Conservation (phyloP, 139 green algal species). For the Dunaliella primolecta region DNA sequence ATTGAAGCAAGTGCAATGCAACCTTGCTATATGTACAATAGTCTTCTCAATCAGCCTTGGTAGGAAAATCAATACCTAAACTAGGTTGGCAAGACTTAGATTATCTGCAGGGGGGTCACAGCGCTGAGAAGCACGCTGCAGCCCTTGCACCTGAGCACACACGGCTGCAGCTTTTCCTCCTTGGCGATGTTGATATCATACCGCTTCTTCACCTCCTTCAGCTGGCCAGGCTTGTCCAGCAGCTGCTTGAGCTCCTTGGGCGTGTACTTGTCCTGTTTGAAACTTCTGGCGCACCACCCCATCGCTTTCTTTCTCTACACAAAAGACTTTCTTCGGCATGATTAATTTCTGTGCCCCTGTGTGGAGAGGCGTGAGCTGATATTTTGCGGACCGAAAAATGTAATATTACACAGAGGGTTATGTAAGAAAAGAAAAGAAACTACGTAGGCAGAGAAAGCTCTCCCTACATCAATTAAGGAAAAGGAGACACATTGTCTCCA, state of each 20-base stretch:
- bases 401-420: not conserved
- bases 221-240: not conserved
- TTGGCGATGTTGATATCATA: not conserved
- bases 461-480: too few relatives aligned
- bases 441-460: too few relatives aligned
- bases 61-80: not conserved
- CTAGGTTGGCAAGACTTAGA: not conserved
- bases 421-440: too few relatives aligned
- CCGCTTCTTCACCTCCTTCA: not conserved
- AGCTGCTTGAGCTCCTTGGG: not conserved
- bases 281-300: not conserved
- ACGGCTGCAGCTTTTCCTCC: not conserved
- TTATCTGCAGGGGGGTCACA: not conserved
- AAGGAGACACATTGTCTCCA: too few relatives aligned
- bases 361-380: not conserved
- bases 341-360: not conserved
- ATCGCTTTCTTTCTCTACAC: not conserved
- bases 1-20: too few relatives aligned
- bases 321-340: not conserved
- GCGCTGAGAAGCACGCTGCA: not conserved
- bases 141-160: not conserved
- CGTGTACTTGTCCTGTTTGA: not conserved
- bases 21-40: too few relatives aligned
- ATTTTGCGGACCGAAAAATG: not conserved
- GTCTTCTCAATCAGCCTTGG: too few relatives aligned